A percentile compares a stretch with the other conserved stretches of the same genome.
These are phyloP conservation scores for Myriosclerotinia curreyana DNA, from an alignment of 2,329 filamentous ascomycete genomes.

Conservation along the genomic window DNA sequence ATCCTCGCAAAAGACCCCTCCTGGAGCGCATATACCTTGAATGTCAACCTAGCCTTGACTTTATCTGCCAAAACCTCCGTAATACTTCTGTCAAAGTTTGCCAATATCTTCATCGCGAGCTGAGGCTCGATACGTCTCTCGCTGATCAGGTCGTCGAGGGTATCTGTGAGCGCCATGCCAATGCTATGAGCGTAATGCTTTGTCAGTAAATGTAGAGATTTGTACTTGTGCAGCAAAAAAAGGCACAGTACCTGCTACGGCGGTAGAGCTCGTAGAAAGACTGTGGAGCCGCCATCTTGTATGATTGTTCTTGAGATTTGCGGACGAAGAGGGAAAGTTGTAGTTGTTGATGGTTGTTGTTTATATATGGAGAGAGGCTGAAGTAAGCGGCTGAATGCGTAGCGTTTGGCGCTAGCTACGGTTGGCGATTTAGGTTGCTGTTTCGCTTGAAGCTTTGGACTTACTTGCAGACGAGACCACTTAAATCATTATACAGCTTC, in stretches of 20 bases:
- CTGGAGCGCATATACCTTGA: slow-evolving; percentile 69
- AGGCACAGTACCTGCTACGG: slow-evolving; percentile 78
- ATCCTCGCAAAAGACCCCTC: background rate
- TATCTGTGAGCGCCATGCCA: slow-evolving; percentile 89
- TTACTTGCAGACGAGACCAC: slow-evolving; percentile 8
- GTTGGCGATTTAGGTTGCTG: slow-evolving; percentile 25
- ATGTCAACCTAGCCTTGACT: slow-evolving; percentile 85
- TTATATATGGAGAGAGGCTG: slow-evolving; percentile 25
- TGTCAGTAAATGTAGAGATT: slow-evolving; percentile 36
- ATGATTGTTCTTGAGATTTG: slow-evolving; percentile 25
- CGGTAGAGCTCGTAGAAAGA: slow-evolving; percentile 94
- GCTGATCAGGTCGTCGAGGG: slow-evolving; percentile 93
- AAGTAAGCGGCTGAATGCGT: slow-evolving; percentile 26
- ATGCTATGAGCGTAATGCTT: slow-evolving; percentile 58
- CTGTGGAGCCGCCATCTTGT: slow-evolving; percentile 51
- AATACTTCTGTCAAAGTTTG: slow-evolving; percentile 91
- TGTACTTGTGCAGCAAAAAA: slow-evolving; percentile 34
- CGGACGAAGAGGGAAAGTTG: slow-evolving; percentile 20
- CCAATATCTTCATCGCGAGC: slow-evolving; percentile 96
- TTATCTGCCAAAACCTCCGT: slow-evolving; percentile 88
- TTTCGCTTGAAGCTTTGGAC: slow-evolving; percentile 17
- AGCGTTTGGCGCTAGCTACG: slow-evolving; percentile 27
- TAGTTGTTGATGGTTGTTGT: slow-evolving; percentile 21
- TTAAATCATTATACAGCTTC: slow-evolving; percentile 14
- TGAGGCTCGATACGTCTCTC: slow-evolving; percentile 95